These are phyloP conservation scores for Fusarium torreyae DNA, from an alignment of 2,329 filamentous ascomycete species.

Conservation along the genomic window DNA sequence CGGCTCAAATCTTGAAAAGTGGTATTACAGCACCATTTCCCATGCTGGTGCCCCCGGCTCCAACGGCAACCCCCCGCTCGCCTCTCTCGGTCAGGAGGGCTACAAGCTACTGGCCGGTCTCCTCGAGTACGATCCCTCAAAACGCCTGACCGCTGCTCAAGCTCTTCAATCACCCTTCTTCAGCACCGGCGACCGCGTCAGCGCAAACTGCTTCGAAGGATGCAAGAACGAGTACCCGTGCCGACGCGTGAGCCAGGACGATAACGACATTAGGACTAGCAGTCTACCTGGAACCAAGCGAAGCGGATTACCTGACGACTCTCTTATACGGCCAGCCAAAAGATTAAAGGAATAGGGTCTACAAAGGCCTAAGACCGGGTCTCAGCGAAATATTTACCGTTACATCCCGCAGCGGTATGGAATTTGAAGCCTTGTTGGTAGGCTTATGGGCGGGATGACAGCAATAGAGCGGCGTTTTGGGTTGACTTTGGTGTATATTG, in stretches of 20 bases:
- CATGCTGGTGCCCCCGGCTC: constrained; percentile 61
- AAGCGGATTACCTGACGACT: constrained; percentile 87
- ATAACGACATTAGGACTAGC: constrained; percentile 93
- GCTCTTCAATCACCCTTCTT: constrained; percentile 96
- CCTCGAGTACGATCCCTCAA: constrained; percentile 93
- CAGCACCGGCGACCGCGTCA: constrained; percentile 78
- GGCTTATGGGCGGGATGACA: not conserved
- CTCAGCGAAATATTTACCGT: too few relatives aligned
- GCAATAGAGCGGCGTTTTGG: constrained; percentile 38
- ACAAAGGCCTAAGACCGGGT: not conserved
- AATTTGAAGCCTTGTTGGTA: too few relatives aligned
- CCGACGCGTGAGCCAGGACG: constrained; percentile 90
- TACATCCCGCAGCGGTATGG: too few relatives aligned
- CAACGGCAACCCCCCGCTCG: constrained; percentile 58
- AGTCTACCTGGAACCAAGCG: constrained; percentile 93
- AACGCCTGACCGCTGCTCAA: constrained; percentile 87
- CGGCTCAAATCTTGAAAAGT: constrained; percentile 77
- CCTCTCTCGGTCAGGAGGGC: constrained; percentile 80
- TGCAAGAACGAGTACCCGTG: constrained; percentile 91
- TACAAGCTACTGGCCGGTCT: constrained; percentile 86
- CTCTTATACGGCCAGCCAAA: constrained; percentile 74
- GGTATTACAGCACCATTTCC: constrained; percentile 81
- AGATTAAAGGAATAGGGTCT: constrained; percentile 69
- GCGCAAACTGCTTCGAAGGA: constrained; percentile 91
- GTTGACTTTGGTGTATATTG: constrained; percentile 5